Evolutionary conservation across 73 alveolate genomes (phyloP).

Genomic region (Stentor roeselii): DNA sequence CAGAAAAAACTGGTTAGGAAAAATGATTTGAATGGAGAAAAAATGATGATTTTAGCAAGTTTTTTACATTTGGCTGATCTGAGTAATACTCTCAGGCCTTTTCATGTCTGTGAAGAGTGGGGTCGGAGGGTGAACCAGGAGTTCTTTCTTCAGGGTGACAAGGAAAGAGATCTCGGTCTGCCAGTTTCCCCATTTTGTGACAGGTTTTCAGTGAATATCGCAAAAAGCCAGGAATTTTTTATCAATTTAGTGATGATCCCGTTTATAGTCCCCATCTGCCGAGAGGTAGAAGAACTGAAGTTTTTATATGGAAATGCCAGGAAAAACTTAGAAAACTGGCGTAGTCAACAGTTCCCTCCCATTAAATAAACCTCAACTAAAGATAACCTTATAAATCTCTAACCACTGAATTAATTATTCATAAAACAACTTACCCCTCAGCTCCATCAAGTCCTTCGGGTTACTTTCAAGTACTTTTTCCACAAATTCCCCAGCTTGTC

Average conservation of each 20-base stretch:
- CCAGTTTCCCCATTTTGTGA: slow-evolving; percentile 75
- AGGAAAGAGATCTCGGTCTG: slow-evolving; percentile 63
- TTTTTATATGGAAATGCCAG: neutral
- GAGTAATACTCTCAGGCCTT: slow-evolving; percentile 58
- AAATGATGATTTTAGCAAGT: slow-evolving; percentile 33
- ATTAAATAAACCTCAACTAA: neutral
- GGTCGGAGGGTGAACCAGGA: slow-evolving; percentile 52
- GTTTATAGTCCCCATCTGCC: neutral
- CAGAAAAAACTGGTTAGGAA: neutral
- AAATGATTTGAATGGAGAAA: slow-evolving; percentile 38
- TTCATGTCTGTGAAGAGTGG: slow-evolving; percentile 60
- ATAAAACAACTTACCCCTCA: neutral
- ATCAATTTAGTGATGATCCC: slow-evolving; percentile 84
- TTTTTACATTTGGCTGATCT: slow-evolving; percentile 75
- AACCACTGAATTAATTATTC: neutral
- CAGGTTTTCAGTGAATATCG: slow-evolving; percentile 74
- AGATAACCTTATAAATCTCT: neutral
- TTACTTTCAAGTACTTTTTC: neutral
- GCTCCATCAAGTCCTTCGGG: neutral
- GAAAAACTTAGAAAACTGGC: neutral
- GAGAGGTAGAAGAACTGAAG: neutral
- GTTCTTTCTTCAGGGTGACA: slow-evolving; percentile 72
- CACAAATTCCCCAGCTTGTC: neutral
- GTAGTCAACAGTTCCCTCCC: neutral
- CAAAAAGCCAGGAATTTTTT: slow-evolving; percentile 83